A percentile compares a stretch with the other conserved stretches of the same genome.
These are phyloP conservation scores for Carpinus fangiana DNA, from an alignment of 306 rosid species.

Conservation along the genomic window DNA sequence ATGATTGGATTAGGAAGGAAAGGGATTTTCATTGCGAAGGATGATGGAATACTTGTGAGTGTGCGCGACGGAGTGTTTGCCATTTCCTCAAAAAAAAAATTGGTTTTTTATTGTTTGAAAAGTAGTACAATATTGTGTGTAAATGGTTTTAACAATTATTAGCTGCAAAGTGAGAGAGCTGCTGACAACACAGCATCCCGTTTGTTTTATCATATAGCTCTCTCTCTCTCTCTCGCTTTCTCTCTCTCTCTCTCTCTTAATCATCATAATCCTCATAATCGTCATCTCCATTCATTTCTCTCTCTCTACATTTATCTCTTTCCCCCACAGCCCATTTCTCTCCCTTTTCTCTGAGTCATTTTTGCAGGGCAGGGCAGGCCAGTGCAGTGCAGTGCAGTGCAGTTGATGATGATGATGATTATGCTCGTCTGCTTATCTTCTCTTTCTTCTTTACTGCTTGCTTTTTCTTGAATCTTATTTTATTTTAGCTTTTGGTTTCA, in stretches of 20 bases:
- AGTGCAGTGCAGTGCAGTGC: slow-evolving; percentile 31
- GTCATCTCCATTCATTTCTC: slow-evolving; percentile 42
- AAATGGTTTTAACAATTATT: slow-evolving; percentile 37
- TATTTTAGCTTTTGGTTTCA: slow-evolving; percentile 3
- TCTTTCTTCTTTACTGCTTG: slow-evolving; percentile 10
- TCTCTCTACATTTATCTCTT: slow-evolving; percentile 36
- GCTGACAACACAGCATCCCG: slow-evolving; percentile 46
- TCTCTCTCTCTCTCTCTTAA: slow-evolving; percentile 32
- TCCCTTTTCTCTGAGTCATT: slow-evolving; percentile 7
- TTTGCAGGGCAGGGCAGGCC: slow-evolving; percentile 20
- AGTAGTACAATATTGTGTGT: not conserved
- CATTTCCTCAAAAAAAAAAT: not conserved
- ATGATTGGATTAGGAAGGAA: not conserved
- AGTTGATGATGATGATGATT: slow-evolving; percentile 24
- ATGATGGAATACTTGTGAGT: slow-evolving; percentile 9
- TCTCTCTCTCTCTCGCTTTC: slow-evolving; percentile 9
- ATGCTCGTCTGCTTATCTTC: slow-evolving; percentile 11
- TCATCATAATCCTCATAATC: slow-evolving; percentile 37
- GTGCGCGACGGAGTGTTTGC: not conserved
- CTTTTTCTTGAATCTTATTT: not conserved
- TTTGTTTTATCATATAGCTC: slow-evolving; percentile 15
- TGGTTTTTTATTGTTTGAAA: not conserved
- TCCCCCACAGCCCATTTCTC: slow-evolving; percentile 30
- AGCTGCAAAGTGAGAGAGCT: slow-evolving; percentile 48
- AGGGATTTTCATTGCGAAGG: not conserved